Evolutionary conservation across 176 grass and related monocot genomes (phyloP).

Genomic region (Eleusine coracana): DNA sequence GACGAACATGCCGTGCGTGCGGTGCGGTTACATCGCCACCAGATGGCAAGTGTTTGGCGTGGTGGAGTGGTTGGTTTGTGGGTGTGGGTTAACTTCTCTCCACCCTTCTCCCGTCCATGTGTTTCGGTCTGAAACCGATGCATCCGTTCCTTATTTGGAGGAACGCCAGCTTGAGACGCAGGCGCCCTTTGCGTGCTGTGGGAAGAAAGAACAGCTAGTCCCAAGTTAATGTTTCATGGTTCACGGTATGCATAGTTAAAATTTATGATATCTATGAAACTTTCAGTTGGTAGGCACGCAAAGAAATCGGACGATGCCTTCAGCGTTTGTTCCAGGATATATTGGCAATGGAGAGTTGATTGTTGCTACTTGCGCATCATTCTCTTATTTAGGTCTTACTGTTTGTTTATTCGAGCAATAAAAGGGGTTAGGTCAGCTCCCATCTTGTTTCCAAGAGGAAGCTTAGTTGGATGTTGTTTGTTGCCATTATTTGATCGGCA

Average conservation of each 20-base stretch:
- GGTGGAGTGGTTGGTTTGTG: not conserved
- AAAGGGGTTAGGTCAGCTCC: conserved; percentile 29
- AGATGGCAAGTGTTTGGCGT: not conserved
- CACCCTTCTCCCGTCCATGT: not conserved
- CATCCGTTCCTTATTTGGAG: not conserved
- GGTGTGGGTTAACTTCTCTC: not conserved
- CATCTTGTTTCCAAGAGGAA: conserved; percentile 16
- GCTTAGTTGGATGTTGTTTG: conserved; percentile 31
- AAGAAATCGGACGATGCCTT: not conserved
- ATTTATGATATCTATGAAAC: not conserved
- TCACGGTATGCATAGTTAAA: not conserved
- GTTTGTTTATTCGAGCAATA: not conserved
- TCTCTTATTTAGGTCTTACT: not conserved
- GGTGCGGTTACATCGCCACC: not conserved
- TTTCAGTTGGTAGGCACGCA: not conserved
- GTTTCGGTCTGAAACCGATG: not conserved
- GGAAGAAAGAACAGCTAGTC: not conserved
- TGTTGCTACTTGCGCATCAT: not conserved
- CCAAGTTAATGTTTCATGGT: not conserved
- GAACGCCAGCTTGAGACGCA: not conserved
- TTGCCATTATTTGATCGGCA: conserved; percentile 24
- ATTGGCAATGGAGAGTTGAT: not conserved
- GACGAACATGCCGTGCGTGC: conserved; percentile 3
- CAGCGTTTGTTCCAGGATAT: not conserved
- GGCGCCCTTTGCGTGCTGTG: not conserved